Conservation (phyloP, 495 filamentous ascomycete genomes). For the Lasiosphaeris hirsuta region DNA sequence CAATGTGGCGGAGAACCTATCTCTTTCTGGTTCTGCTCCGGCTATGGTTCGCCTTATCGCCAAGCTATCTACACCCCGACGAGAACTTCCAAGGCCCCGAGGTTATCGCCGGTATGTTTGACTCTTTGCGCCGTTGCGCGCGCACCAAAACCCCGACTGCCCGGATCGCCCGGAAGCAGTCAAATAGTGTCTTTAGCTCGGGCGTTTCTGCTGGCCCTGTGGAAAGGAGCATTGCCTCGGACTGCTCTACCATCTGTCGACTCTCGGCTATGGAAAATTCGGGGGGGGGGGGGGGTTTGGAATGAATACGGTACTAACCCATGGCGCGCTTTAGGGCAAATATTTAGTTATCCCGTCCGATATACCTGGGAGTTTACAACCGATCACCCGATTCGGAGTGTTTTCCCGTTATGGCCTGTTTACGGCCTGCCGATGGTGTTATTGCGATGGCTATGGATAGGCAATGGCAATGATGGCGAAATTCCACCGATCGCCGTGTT, state of each 20-base stretch:
- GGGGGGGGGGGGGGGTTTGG: no score
- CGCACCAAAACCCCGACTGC: not conserved
- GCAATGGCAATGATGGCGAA: slow-evolving; percentile 54
- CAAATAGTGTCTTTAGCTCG: no score
- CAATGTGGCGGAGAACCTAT: slow-evolving; percentile 91
- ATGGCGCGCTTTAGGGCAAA: slow-evolving; percentile 59
- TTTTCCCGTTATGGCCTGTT: slow-evolving; percentile 92
- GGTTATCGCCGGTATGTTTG: slow-evolving; percentile 81
- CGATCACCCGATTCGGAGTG: slow-evolving; percentile 80
- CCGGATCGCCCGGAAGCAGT: not conserved
- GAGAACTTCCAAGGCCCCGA: slow-evolving; percentile 98
- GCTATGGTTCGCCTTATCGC: slow-evolving; percentile 88
- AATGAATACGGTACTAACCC: slow-evolving; percentile 5
- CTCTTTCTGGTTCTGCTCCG: slow-evolving; percentile 79
- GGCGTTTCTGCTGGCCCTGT: no score
- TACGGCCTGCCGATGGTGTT: slow-evolving; percentile 92
- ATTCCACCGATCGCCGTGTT: slow-evolving; percentile 73
- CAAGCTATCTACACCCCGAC: slow-evolving; percentile 96
- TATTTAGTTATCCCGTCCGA: slow-evolving; percentile 82
- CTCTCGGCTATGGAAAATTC: not conserved
- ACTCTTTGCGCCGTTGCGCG: not conserved
- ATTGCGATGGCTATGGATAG: slow-evolving; percentile 78
- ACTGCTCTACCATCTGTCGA: not conserved
- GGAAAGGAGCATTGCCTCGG: no score
- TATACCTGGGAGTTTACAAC: slow-evolving; percentile 94